A percentile compares a stretch with the other conserved stretches of the same genome.
Conservation (phyloP, 768 basidiomycete species). For the Lyophyllum semitale region DNA sequence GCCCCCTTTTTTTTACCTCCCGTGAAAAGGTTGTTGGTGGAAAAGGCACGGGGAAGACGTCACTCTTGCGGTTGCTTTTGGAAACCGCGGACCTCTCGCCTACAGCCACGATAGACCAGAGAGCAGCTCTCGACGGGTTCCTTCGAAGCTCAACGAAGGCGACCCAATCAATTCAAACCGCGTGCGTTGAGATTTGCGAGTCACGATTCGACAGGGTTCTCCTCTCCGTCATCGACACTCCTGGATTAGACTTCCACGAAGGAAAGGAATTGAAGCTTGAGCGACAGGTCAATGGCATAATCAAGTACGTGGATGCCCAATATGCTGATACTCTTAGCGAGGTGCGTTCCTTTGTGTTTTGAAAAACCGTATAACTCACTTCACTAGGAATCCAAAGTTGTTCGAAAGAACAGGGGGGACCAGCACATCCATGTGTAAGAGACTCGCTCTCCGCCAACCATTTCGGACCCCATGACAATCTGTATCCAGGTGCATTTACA, state of each 20-base stretch:
- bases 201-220: conserved; percentile 78
- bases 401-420: conserved; percentile 85
- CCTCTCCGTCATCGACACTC: conserved; percentile 84
- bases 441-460: conserved; percentile 8
- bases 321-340: conserved; percentile 89
- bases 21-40: conserved; percentile 71
- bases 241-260: conserved; percentile 75
- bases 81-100: conserved; percentile 86
- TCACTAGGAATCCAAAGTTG: conserved; percentile 81
- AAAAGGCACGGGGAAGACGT: conserved; percentile 84
- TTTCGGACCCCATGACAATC: conserved; percentile 16
- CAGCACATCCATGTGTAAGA: conserved; percentile 87
- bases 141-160: conserved; percentile 59
- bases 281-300: conserved; percentile 69
- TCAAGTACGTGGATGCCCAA: conserved; percentile 79
- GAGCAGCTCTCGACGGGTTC: conserved; percentile 63
- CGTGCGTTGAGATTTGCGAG: conserved; percentile 81
- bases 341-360: conserved; percentile 39
- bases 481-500: conserved; percentile 70
- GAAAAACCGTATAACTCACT: conserved; percentile 1
- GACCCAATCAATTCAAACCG: conserved; percentile 66
- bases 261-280: conserved; percentile 79
- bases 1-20: neutral
- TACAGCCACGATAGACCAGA: conserved; percentile 74
- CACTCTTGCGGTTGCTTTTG: conserved; percentile 74